Conservation (phyloP, 345 rosid genomes). For the Salix dunnii region DNA sequence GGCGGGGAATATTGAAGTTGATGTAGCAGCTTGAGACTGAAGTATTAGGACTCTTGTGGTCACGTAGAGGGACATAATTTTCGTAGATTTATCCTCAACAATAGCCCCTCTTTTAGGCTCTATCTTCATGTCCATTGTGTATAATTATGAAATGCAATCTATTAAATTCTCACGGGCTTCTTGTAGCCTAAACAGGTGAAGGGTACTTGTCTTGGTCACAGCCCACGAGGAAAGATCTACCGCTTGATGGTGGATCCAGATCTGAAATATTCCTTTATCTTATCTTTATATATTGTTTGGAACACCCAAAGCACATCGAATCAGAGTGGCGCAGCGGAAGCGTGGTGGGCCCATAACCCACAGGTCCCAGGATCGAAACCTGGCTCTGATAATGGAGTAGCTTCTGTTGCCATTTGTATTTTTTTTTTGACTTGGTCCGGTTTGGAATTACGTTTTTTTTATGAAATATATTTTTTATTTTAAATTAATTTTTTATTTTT, state of each 20-base stretch:
- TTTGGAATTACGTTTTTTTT: no score
- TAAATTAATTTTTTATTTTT: no score
- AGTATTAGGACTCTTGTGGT: neutral
- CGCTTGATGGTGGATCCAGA: neutral
- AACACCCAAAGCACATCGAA: neutral
- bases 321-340: slow-evolving; percentile 43
- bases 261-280: neutral
- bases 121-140: neutral
- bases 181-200: neutral
- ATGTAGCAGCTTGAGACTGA: neutral
- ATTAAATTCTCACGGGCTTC: neutral
- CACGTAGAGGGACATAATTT: neutral
- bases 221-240: neutral
- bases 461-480: no score
- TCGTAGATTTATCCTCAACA: neutral
- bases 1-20: slow-evolving; percentile 12
- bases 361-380: slow-evolving; percentile 45
- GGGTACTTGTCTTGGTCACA: no score
- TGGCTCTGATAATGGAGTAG: slow-evolving; percentile 16
- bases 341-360: slow-evolving; percentile 66
- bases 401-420: no score
- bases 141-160: neutral
- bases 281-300: no score
- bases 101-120: neutral
- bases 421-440: no score